Conservation (phyloP, 805 yeast species). For the Blastobotrys robertii region DNA sequence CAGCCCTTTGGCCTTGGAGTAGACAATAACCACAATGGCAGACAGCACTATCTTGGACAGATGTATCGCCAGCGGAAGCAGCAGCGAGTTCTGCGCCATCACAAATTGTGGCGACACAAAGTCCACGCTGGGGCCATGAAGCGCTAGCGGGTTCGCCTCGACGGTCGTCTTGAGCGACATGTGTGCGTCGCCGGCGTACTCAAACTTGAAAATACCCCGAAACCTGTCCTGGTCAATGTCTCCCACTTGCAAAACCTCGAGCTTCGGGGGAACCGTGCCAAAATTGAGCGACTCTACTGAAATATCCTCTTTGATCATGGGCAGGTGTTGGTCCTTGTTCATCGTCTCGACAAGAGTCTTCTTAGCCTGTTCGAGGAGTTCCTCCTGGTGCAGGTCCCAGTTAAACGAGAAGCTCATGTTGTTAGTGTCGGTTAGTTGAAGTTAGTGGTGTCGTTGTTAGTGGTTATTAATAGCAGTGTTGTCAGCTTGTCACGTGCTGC, state of each 20-base stretch:
- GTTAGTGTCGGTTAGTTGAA: no score
- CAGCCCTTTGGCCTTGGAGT: slow-evolving; percentile 22
- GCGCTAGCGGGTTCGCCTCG: slow-evolving; percentile 58
- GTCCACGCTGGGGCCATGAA: slow-evolving; percentile 18
- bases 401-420: slow-evolving; percentile 48
- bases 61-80: slow-evolving; percentile 22
- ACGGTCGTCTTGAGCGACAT: slow-evolving; percentile 63
- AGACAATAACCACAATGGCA: slow-evolving; percentile 23
- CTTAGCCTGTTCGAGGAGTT: slow-evolving; percentile 50
- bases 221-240: slow-evolving; percentile 55
- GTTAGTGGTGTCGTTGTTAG: no score
- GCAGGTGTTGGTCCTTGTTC: slow-evolving; percentile 25
- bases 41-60: slow-evolving; percentile 16
- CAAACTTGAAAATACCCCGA: slow-evolving; percentile 54
- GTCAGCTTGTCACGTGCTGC: no score
- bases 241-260: slow-evolving; percentile 70
- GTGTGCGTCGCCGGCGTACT: slow-evolving; percentile 65
- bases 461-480: no score
- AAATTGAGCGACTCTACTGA: slow-evolving; percentile 56
- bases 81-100: slow-evolving; percentile 18
- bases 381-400: slow-evolving; percentile 64
- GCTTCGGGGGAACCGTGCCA: slow-evolving; percentile 64
- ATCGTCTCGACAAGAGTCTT: slow-evolving; percentile 24
- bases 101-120: slow-evolving; percentile 21
- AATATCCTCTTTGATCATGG: slow-evolving; percentile 33